These are phyloP conservation scores for Myxozyma nipponensis DNA, from an alignment of 805 yeast genomes.

Conservation along the genomic window DNA sequence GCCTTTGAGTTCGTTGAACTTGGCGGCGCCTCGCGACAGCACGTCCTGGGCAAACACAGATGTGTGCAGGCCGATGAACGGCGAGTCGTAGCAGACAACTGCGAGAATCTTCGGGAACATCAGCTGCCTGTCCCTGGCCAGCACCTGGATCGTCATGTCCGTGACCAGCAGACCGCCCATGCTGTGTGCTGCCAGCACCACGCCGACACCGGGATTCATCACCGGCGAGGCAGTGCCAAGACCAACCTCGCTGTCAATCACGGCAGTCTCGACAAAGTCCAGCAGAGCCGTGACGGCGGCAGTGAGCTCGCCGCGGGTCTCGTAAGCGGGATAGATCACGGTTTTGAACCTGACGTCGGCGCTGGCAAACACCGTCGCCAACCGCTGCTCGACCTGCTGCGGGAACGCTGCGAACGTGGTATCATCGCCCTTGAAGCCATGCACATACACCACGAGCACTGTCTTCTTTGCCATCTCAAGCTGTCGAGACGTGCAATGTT, in stretches of 20 bases:
- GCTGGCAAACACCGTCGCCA: conserved; percentile 1
- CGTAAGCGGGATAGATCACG: conserved; percentile 23
- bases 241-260: conserved; percentile 22
- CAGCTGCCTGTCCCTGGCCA: conserved; percentile 12
- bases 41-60: conserved; percentile 27
- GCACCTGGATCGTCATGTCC: conserved; percentile 15
- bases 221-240: conserved; percentile 20
- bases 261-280: conserved; percentile 11
- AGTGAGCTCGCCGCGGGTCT: conserved; percentile 18
- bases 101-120: conserved; percentile 24
- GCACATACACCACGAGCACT: conserved; percentile 19
- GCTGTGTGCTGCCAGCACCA: conserved; percentile 23
- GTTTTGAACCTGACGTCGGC: conserved; percentile 2
- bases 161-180: conserved; percentile 26
- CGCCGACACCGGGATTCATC: conserved; percentile 19
- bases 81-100: conserved; percentile 26
- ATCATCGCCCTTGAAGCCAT: conserved; percentile 26
- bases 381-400: conserved; percentile 7
- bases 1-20: conserved; percentile 18
- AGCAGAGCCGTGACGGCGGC: conserved; percentile 13
- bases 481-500: no score
- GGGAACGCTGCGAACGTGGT: conserved; percentile 22
- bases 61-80: conserved; percentile 24
- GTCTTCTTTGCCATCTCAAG: conserved; percentile 19
- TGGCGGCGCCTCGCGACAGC: conserved; percentile 21